Conservation (phyloP, 139 green algal genomes). For the Picochlorum costavermella region DNA sequence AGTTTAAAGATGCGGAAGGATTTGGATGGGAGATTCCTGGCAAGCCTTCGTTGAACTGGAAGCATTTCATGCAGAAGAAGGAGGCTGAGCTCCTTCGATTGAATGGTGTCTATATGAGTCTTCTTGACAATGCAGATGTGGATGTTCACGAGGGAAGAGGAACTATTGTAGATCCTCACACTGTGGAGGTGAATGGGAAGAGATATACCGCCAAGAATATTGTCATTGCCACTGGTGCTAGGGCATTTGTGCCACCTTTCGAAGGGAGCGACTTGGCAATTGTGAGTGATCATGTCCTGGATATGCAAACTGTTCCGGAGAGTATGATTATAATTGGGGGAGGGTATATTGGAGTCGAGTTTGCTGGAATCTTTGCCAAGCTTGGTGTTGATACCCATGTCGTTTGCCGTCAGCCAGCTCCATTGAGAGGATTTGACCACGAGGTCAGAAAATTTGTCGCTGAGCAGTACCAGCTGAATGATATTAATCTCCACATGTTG, state of each 20-base stretch:
- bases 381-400: conserved; percentile 80
- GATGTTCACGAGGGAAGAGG: conserved; percentile 70
- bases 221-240: conserved; percentile 82
- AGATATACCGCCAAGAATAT: conserved; percentile 70
- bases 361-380: conserved; percentile 86
- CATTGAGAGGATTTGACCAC: conserved; percentile 53
- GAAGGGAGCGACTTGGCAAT: conserved; percentile 69
- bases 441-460: conserved; percentile 30
- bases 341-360: conserved; percentile 97
- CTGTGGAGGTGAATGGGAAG: conserved; percentile 61
- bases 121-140: conserved; percentile 65
- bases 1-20: conserved; percentile 72
- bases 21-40: conserved; percentile 66
- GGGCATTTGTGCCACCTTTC: conserved; percentile 29
- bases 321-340: conserved; percentile 77
- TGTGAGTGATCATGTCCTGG: conserved; percentile 86
- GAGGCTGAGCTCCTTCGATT: conserved; percentile 60
- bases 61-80: conserved; percentile 69
- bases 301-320: conserved; percentile 45
- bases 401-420: conserved; percentile 57
- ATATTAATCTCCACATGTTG: conserved; percentile 7
- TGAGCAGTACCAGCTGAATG: conserved; percentile 32
- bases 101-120: conserved; percentile 84
- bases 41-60: neutral
- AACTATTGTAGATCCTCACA: conserved; percentile 75